Conservation (phyloP, 768 basidiomycete species). For the Megacollybia marginata region DNA sequence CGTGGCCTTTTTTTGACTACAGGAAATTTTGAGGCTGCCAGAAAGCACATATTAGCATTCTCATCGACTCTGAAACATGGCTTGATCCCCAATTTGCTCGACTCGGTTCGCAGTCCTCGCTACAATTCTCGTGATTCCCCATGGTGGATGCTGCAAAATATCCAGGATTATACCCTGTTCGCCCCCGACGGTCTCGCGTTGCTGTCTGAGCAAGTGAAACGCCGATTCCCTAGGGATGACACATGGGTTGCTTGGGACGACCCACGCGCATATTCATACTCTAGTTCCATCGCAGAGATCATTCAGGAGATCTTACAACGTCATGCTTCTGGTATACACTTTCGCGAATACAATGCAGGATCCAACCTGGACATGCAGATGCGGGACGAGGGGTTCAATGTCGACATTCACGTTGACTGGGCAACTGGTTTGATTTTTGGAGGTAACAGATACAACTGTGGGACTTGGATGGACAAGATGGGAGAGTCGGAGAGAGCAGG, state of each 20-base stretch:
- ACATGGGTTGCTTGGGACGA: constrained; percentile 93
- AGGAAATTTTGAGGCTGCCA: constrained; percentile 80
- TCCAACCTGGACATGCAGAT: constrained; percentile 98
- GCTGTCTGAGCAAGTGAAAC: constrained; percentile 73
- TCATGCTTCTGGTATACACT: constrained; percentile 86
- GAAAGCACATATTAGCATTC: constrained; percentile 87
- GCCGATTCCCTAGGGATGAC: constrained; percentile 94
- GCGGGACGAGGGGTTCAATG: constrained; percentile 87
- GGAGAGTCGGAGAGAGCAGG: constrained; percentile 89
- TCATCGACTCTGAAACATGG: constrained; percentile 93
- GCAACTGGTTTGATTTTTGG: constrained; percentile 84
- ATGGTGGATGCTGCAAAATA: constrained; percentile 99
- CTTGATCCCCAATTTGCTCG: constrained; percentile 90
- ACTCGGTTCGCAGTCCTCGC: constrained; percentile 78
- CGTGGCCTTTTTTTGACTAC: constrained; percentile 92
- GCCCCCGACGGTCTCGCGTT: constrained; percentile 82
- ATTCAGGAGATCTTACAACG: constrained; percentile 95
- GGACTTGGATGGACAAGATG: constrained; percentile 99
- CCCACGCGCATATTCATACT: constrained; percentile 70
- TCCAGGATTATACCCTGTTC: constrained; percentile 84
- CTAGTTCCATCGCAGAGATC: constrained; percentile 84
- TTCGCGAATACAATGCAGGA: constrained; percentile 95
- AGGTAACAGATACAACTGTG: constrained; percentile 81
- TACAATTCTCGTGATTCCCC: constrained; percentile 98
- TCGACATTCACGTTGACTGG: constrained; percentile 95